A percentile compares a stretch with the other conserved stretches of the same genome.
Conservation (phyloP, 192 early-diverging fungal genomes). For the Geranomyces michiganensis region DNA sequence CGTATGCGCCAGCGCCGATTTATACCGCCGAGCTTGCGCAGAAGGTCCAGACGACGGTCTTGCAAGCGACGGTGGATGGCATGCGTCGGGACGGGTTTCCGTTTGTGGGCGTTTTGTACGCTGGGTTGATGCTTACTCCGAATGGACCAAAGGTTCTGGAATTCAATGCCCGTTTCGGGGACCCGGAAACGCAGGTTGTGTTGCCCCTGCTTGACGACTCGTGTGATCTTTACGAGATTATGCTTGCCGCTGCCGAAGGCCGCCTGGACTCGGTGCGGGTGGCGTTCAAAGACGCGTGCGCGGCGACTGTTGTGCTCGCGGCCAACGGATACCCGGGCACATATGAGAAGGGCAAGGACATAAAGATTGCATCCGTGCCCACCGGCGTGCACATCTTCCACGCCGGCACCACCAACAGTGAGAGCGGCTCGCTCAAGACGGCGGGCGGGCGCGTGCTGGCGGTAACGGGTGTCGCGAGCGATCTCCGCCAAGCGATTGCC, state of each 20-base stretch:
- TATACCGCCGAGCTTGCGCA: constrained; percentile 75
- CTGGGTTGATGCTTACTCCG: constrained; percentile 93
- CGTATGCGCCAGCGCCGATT: constrained; percentile 94
- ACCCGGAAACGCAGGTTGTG: constrained; percentile 96
- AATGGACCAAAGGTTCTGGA: constrained; percentile 93
- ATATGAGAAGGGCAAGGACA: constrained; percentile 81
- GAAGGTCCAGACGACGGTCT: constrained; percentile 73
- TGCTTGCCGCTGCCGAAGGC: constrained; percentile 85
- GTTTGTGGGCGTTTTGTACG: constrained; percentile 96
- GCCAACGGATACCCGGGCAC: constrained; percentile 90
- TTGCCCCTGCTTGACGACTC: constrained; percentile 84
- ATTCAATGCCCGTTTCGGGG: constrained; percentile 98
- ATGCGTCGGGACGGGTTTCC: constrained; percentile 95
- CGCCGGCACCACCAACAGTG: constrained; percentile 78
- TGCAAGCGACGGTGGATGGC: constrained; percentile 92
- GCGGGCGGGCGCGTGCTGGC: constrained; percentile 94
- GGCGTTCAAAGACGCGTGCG: constrained; percentile 70
- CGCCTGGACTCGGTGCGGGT: constrained; percentile 87
- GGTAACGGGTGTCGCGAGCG: constrained; percentile 79
- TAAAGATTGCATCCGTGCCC: constrained; percentile 59
- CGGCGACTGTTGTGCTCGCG: constrained; percentile 91
- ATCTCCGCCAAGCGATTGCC: constrained; percentile 78
- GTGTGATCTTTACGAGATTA: constrained; percentile 84
- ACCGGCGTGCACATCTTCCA: constrained; percentile 80
- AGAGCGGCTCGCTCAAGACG: constrained; percentile 69